Percentiles rank a stretch among this genome's conserved stretches.
Conservation (phyloP, 1,284 basidiomycete genomes). For the Limonomyces culmigenus region DNA sequence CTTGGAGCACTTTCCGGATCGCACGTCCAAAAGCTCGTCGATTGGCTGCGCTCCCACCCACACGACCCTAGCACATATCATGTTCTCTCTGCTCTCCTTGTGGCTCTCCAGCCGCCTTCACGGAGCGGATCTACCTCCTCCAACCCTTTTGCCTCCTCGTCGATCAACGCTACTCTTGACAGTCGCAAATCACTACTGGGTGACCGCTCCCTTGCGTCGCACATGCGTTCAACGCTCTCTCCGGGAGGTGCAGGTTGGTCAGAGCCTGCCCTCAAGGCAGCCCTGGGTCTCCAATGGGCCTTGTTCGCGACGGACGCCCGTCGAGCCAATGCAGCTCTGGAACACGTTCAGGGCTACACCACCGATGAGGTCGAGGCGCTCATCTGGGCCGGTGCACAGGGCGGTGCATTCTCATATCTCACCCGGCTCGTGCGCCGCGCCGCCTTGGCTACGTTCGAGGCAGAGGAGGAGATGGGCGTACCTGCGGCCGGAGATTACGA, state of each 20-base stretch:
- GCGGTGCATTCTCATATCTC: constrained; percentile 72
- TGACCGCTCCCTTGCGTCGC: constrained; percentile 26
- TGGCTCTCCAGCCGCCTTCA: constrained; percentile 59
- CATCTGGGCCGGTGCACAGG: constrained; percentile 68
- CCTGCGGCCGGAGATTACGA: constrained; percentile 23
- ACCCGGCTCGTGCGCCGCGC: constrained; percentile 29
- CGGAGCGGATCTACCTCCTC: no score
- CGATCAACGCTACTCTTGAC: no score
- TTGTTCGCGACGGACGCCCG: constrained; percentile 66
- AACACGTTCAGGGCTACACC: constrained; percentile 48
- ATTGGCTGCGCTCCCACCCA: constrained; percentile 47
- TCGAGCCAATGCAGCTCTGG: constrained; percentile 48
- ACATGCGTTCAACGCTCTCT: constrained; percentile 42
- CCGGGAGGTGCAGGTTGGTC: constrained; percentile 43
- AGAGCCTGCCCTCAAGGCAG: constrained; percentile 60
- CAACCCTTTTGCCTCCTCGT: no score
- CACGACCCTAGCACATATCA: constrained; percentile 57
- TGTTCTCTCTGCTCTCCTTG: constrained; percentile 50
- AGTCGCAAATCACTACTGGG: constrained; percentile 30
- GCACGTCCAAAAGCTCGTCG: constrained; percentile 43
- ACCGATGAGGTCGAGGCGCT: constrained; percentile 69
- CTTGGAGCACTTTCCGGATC: constrained; percentile 38
- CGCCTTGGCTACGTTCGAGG: not conserved
- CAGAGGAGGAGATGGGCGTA: constrained; percentile 9
- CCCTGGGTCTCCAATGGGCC: constrained; percentile 74